A percentile compares a stretch with the other conserved stretches of the same genome.
Conservation (phyloP, 2,329 filamentous ascomycete species). For the Xylariomycetidae sp. region DNA sequence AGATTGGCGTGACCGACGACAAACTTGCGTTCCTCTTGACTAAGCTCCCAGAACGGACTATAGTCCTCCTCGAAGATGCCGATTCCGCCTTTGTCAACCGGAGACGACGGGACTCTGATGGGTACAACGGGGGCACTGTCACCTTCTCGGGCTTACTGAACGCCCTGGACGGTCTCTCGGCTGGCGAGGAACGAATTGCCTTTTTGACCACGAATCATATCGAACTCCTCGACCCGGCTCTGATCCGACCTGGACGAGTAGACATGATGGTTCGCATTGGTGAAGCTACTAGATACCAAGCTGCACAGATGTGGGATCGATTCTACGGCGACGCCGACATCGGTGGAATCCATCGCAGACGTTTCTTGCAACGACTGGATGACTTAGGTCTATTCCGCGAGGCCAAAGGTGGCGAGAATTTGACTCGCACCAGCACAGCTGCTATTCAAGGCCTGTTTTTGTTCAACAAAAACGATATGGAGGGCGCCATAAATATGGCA, state of each 20-base stretch:
- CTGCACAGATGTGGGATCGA: constrained; percentile 82
- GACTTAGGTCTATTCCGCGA: constrained; percentile 66
- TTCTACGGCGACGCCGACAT: constrained; percentile 84
- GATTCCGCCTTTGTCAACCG: constrained; percentile 87
- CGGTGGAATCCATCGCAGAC: constrained; percentile 55
- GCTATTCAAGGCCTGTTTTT: constrained; percentile 91
- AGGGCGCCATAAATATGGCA: constrained; percentile 79
- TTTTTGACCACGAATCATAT: constrained; percentile 95
- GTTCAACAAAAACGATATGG: constrained; percentile 88
- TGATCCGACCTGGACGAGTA: constrained; percentile 86
- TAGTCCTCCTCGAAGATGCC: constrained; percentile 83
- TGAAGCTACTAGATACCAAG: constrained; percentile 81
- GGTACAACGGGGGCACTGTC: constrained; percentile 81
- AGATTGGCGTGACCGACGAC: constrained; percentile 86
- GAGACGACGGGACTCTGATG: constrained; percentile 70
- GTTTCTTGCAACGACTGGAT: constrained; percentile 68
- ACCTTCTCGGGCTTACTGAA: constrained; percentile 91
- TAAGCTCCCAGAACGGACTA: constrained; percentile 75
- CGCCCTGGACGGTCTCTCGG: constrained; percentile 85
- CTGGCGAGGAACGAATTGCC: constrained; percentile 87
- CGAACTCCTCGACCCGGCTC: constrained; percentile 79
- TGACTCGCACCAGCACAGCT: constrained; percentile 70
- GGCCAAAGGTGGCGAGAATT: constrained; percentile 41
- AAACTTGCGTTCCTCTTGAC: constrained; percentile 81
- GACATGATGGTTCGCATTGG: constrained; percentile 91